Percentiles rank a stretch among this genome's conserved stretches.
phyloP scores from a whole-genome alignment of 768 basidiomycete species.

The Leccinum subtestaceum region DNA sequence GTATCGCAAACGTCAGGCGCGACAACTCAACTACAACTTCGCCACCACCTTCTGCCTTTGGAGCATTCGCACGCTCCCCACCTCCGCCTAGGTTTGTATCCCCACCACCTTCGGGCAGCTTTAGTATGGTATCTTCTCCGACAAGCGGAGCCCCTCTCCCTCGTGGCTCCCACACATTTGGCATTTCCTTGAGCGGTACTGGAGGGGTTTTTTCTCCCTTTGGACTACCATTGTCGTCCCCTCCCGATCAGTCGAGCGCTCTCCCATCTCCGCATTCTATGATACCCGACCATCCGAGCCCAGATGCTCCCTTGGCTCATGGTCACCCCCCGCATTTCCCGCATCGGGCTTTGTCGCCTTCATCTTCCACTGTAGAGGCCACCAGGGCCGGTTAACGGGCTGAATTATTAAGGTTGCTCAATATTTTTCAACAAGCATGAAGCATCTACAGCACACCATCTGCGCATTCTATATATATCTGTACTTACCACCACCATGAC shows the following conservation, averaged over 20 bases:
- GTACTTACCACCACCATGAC: conserved; percentile 37
- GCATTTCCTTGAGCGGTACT: conserved; percentile 28
- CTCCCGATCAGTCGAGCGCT: conserved; percentile 25
- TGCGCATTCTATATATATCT: conserved; percentile 41
- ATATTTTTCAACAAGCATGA: conserved; percentile 39
- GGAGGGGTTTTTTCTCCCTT: conserved; percentile 32
- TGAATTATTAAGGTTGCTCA: conserved; percentile 38
- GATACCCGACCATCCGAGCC: conserved; percentile 36
- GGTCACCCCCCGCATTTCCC: conserved; percentile 38
- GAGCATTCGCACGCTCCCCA: conserved; percentile 33
- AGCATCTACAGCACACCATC: conserved; percentile 39
- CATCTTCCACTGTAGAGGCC: conserved; percentile 39
- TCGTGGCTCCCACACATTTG: conserved; percentile 33
- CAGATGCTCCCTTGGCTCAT: conserved; percentile 30
- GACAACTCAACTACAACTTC: conserved; percentile 26
- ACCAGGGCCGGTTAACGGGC: conserved; percentile 39
- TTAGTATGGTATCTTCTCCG: conserved; percentile 28
- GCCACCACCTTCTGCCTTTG: conserved; percentile 25
- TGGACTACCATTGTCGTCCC: conserved; percentile 33
- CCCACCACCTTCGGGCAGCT: conserved; percentile 30
- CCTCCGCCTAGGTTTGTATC: conserved; percentile 35
- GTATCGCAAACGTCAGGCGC: conserved; percentile 19
- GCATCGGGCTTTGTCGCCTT: conserved; percentile 38
- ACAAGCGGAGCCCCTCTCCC: conserved; percentile 27
- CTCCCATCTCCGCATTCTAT: conserved; percentile 32